These are phyloP conservation scores for Thecaphora thlaspeos DNA, from an alignment of 1,284 basidiomycete genomes.

Conservation along the genomic window DNA sequence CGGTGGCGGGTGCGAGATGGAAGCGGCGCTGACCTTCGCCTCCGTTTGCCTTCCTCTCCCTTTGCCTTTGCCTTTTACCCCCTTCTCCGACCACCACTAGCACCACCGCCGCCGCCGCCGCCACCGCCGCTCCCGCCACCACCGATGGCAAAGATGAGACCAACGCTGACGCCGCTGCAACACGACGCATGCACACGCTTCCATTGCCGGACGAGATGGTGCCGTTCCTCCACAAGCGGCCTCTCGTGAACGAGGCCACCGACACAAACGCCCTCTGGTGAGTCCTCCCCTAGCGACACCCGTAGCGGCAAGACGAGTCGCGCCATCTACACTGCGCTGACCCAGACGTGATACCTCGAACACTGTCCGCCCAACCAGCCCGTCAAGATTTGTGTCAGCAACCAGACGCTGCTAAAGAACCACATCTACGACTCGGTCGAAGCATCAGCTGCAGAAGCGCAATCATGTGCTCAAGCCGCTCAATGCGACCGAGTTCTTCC, in stretches of 20 bases:
- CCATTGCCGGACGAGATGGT: conserved; percentile 76
- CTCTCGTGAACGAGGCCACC: conserved; percentile 88
- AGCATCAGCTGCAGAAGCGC: conserved; percentile 95
- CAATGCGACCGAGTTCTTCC: conserved; percentile 99
- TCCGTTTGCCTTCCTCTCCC: too few relatives aligned
- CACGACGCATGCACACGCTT: too few relatives aligned
- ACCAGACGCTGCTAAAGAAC: conserved; percentile 96
- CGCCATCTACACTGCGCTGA: conserved; percentile 89
- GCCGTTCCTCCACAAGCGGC: conserved; percentile 79
- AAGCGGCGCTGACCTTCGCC: too few relatives aligned
- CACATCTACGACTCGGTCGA: conserved; percentile 89
- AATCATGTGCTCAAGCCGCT: conserved; percentile 93
- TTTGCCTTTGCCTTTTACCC: too few relatives aligned
- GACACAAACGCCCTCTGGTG: conserved; percentile 98
- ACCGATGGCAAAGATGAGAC: too few relatives aligned
- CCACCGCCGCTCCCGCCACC: too few relatives aligned
- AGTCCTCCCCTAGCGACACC: conserved; percentile 93
- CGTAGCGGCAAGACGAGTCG: conserved; percentile 89
- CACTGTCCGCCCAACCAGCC: conserved; percentile 94
- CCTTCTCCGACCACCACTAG: too few relatives aligned
- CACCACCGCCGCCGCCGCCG: too few relatives aligned
- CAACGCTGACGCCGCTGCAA: too few relatives aligned
- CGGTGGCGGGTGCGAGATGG: too few relatives aligned
- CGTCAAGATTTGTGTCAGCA: conserved; percentile 97
- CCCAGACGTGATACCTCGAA: conserved; percentile 93